Base-by-base conservation (phyloP, 2,329 filamentous ascomycete species). In the Beauveria caledonica region DNA sequence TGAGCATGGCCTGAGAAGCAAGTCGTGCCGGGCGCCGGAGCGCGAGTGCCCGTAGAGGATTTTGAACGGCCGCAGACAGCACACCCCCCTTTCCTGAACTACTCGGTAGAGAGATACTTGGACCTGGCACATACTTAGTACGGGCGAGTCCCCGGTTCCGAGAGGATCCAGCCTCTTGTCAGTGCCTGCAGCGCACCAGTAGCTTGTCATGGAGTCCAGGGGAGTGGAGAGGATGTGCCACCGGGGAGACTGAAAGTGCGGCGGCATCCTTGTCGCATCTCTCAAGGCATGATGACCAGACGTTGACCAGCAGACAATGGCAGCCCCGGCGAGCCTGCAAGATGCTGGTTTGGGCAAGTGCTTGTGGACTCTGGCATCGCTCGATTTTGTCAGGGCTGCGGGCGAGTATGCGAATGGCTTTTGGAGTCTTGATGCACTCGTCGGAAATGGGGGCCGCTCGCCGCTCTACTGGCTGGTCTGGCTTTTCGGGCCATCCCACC, bases 161-260 rank as follows among this genome's bases (percentile, higher is more conserved):
- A 29, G 48, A 59, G 57, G 40, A 59, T 59, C 56, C 56, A 59
- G 39, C 46, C 48, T 45, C 56, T 45, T 45, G 25, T 59, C 48
- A 39, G 27, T 33, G 29, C 48, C 48, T 29, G 48, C 39, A 27
- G 48, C 45, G 55, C 46, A 58, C 45, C 46, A 48, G 40, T 46
- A 40, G 29, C 46, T 36, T 19, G 49, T 59, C 49, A 52, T 39
- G 36, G 48, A 52, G 19, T 19, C 21, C 39, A 23, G 46, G n/a
- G 36, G 49, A 40, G 57, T 59, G 57, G 57, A 59, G 48, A 59
- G 57, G 57, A 52, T 59, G 56, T 59, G 57, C 57, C 56, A 59
- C 56, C 57, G 49, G 57, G 57, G 57, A 59, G 57, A 59, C 27
- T 53, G 57, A 49, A 52, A 27, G 57, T 45, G 57, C 57, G 44